Evolutionary conservation across 257 asterid genomes (phyloP), one percentile per base, ranked within the genome.

Genomic region (Cynanchum wilfordii): DNA sequence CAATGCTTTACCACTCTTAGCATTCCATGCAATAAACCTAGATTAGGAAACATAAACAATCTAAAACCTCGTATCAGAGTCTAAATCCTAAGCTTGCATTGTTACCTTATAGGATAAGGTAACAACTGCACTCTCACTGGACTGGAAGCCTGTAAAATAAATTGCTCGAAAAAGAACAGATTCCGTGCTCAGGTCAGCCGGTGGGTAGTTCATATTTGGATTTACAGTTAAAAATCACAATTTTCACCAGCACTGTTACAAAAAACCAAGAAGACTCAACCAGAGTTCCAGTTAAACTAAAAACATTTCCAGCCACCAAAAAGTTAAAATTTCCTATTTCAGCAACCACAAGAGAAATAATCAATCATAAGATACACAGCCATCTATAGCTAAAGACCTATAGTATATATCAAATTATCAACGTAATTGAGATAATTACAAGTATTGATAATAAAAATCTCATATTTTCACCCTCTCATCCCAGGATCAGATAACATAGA

Each of bases 401-500:
- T 38, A 56, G 59, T 56, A 29, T 29, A 72, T 33, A 33, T 63
- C 15, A 7, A 64, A 50, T 10, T 3, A 50, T 50, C 57, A 63
- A 67, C 5, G 63, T 68, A 25, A 59, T 16, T 0, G 51, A 45
- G 57, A 50, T 76, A 59, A 75, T 75, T 69, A 75, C 79, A 75
- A 49, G 50, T 36, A 30, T 63, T 42, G 64, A 7, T 70, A 47
- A 13, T 15, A 45, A 51, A 40, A 44, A 54, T 42, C 27, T 62
- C 69, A 64, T 68, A n/a, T 51, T 45, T 58, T 68, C 67, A 22
- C 25, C 44, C 25, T 36, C 10, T 49, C 10, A 10, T 30, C 7
- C 49, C 50, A 70, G 68, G 42, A 42, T 71, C 66, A 52, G 30
- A 65, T 36, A 30, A 64, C 65, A 73, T 20, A 2, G 57, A 54